phyloP scores from a whole-genome alignment of 164 flowering plant species.

The Taxillus chinensis region DNA sequence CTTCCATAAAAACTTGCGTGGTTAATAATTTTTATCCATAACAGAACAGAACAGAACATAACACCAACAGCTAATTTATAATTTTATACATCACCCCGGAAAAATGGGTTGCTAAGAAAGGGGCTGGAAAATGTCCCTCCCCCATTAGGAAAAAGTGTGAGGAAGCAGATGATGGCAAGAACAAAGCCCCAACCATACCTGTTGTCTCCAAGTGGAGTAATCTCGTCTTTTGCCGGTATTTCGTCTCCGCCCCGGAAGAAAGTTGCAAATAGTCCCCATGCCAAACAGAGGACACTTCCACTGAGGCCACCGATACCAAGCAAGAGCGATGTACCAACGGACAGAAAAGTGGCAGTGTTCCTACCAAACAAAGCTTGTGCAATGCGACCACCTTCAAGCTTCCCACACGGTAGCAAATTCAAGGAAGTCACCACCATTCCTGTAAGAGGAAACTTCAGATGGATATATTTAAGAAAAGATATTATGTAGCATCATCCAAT shows the following conservation, averaged over 20 bases:
- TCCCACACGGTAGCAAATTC: constrained; percentile 83
- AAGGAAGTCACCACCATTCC: constrained; percentile 96
- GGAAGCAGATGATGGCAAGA: constrained; percentile 72
- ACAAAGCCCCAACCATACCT: constrained; percentile 76
- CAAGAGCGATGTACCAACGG: constrained; percentile 69
- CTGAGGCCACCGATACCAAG: constrained; percentile 85
- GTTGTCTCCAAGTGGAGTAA: constrained; percentile 77
- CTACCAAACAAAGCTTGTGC: constrained; percentile 95
- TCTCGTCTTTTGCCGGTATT: constrained; percentile 82
- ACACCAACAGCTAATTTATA: constrained; percentile 20
- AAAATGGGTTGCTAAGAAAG: constrained; percentile 57
- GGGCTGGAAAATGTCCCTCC: constrained; percentile 92
- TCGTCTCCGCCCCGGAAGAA: constrained; percentile 96
- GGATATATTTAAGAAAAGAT: too few relatives aligned
- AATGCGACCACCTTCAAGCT: constrained; percentile 94
- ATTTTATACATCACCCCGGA: constrained; percentile 60
- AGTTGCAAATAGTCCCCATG: constrained; percentile 92
- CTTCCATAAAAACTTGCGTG: too few relatives aligned
- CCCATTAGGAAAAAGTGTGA: constrained; percentile 84
- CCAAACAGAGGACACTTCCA: constrained; percentile 86
- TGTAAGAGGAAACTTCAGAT: constrained; percentile 14
- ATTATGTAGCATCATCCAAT: too few relatives aligned
- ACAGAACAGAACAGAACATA: too few relatives aligned
- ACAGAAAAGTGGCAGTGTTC: constrained; percentile 49
- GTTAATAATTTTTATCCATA: too few relatives aligned